Evolutionary conservation across 164 flowering plant genomes (phyloP), one percentile per base, ranked within the genome.

Genomic region (Paratinospora sagittata): DNA sequence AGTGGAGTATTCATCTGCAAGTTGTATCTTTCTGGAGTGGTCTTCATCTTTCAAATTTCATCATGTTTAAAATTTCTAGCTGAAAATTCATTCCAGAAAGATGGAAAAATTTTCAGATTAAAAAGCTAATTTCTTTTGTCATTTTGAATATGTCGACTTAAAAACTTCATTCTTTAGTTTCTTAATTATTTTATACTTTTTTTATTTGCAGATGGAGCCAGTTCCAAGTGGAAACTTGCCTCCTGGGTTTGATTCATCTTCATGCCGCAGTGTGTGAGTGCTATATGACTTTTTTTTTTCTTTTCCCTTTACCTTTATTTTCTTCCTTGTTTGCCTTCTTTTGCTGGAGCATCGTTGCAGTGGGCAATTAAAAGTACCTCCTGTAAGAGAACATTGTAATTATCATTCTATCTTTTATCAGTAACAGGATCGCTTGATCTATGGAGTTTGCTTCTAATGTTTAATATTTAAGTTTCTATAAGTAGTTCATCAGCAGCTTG

Each of bases 191-290:
- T 82, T 82, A 80, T 81, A 65, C 77, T 30, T 78, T 80, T 80
- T 78, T 58, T 73, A 83, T 87, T 89, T 92, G 97, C 97, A 96
- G 99, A 86, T 96, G 73, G 99, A 96, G 84, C 97, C 98, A 67
- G 86, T 91, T 72, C 91, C 97, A 82, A 90, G 98, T 89, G 99
- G 98, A 82, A 96, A 96, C 85, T 86, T 96, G 85, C 99, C 99
- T 85, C 97, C 98, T 84, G 99, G 99, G 75, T 93, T 96, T 89
- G 99, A 96, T 87, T 84, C 99, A 83, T 83, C 87, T 83, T 83
- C 97, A 81, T 96, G 98, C 88, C 97, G 99, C 87, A 93, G 99
- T 84, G 97, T 95, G 99, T 95, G 91, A 92, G 99, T 92, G 82
- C 74, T 82, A 76, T 72, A 65, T 27, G 49, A 67, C 64, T 57